Base-by-base conservation (phyloP, 345 rosid species). In the Salix koriyanagi region DNA sequence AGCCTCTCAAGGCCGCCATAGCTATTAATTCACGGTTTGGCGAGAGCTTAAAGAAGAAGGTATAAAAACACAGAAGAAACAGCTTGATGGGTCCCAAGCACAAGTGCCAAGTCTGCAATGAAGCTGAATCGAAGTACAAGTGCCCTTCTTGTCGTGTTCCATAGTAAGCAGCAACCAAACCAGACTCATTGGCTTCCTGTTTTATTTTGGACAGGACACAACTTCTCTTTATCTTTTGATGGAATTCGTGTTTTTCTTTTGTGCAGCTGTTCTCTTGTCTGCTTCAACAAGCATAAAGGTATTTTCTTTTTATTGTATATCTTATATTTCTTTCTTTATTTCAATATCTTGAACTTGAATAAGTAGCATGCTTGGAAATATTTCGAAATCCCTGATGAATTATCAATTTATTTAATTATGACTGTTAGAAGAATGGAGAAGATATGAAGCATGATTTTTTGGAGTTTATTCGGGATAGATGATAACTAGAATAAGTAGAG, bases 81-180 rank as follows among this genome's bases (percentile, higher is more conserved):
- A 15, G 67, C 23, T 48, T 36, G 39, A 75, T 54, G 78, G 73
- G 36, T 34, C 52, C 67, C 67, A 76, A 69, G 42, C 67, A 54
- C 52, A 46, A 46, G 28, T 76, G 79, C 41, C 73, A 58, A 26
- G 54, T 76, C 25, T 91, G 97, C 83, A 81, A 85, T 26, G 85
- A 84, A 30, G 89, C 88, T 56, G 85, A 69, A 54, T 91, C 95
- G 32, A 91, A 89, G 70, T 93, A 91, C 89, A 93, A 90, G 86
- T 93, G 94, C 79, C 94, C 98, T 5, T 81, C 92, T 34, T 93
- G 97, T 83, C 88, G 88, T 76, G 39, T 73, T 83, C 94, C 97
- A 73, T 91, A 89, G 94, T 92, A 85, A 85, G 95, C 62, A 70
- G 71, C 64, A 11, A 36, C 37, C 37, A 10, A 7, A 42, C 39